Evolutionary conservation across 1,284 basidiomycete species (phyloP).

Genomic region (Trichosporon faecale): DNA sequence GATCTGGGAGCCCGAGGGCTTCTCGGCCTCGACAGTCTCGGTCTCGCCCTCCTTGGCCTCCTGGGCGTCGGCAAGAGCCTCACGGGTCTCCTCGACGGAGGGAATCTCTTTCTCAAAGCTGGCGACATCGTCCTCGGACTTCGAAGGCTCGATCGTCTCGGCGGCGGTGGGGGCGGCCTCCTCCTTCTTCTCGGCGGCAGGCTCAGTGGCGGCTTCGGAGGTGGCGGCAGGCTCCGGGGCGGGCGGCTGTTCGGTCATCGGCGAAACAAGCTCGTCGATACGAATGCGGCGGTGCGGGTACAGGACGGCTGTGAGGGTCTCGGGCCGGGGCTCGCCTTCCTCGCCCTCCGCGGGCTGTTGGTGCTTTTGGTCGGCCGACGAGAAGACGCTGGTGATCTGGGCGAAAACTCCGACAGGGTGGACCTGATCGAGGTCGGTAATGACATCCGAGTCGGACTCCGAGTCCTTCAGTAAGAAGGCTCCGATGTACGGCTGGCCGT

Average conservation of each 20-base stretch:
- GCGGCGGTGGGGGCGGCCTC: constrained; percentile 21
- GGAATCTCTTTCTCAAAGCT: constrained; percentile 56
- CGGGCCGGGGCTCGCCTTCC: constrained; percentile 53
- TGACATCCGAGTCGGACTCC: constrained; percentile 87
- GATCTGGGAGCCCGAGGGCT: constrained; percentile 42
- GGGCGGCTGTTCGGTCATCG: constrained; percentile 25
- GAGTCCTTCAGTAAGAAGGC: constrained; percentile 97
- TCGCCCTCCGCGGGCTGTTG: constrained; percentile 59
- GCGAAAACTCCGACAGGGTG: constrained; percentile 95
- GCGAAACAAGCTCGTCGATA: constrained; percentile 71
- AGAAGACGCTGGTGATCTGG: constrained; percentile 93
- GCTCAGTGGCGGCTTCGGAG: constrained; percentile 8
- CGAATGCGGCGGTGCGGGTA: constrained; percentile 91
- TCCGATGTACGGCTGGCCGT: constrained; percentile 95
- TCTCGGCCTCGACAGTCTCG: constrained; percentile 13
- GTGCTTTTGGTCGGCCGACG: constrained; percentile 54
- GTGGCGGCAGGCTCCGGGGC: constrained; percentile 7
- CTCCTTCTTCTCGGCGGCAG: not conserved
- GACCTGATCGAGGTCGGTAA: constrained; percentile 81
- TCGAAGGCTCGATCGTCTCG: constrained; percentile 28
- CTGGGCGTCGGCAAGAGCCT: constrained; percentile 43
- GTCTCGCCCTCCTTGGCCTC: constrained; percentile 5
- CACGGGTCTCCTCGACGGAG: constrained; percentile 56
- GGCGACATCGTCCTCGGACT: constrained; percentile 57
- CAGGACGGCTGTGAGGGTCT: constrained; percentile 87